These are phyloP conservation scores for Agapanthus africanus DNA, from an alignment of 106 monocot genomes.

Conservation along the genomic window DNA sequence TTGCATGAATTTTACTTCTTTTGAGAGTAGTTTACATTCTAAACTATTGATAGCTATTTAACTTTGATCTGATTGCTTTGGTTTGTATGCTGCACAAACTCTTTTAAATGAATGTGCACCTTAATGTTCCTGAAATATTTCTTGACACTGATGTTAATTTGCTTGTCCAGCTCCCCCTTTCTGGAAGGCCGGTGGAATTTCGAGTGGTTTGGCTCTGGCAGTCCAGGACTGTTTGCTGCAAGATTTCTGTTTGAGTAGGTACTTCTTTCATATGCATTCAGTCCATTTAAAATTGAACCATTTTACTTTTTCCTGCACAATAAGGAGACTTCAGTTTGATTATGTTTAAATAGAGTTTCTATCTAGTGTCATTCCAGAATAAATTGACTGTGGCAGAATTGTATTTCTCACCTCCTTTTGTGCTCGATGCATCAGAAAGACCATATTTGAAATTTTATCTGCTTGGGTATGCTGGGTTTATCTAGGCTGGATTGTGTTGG, in stretches of 20 bases:
- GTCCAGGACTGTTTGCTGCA: conserved; percentile 72
- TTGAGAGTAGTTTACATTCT: not conserved
- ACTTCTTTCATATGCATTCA: conserved; percentile 10
- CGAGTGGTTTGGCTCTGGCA: conserved; percentile 89
- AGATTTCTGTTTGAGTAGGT: conserved; percentile 88
- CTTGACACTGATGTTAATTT: not conserved
- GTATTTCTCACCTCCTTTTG: not conserved
- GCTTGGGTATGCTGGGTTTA: not conserved
- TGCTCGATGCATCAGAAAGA: not conserved
- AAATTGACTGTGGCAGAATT: not conserved
- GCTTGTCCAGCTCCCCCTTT: conserved; percentile 71
- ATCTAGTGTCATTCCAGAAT: not conserved
- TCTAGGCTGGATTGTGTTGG: not conserved
- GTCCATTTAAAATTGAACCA: too few species aligned
- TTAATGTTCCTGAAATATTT: not conserved
- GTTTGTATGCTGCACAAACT: not conserved
- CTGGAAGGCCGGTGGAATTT: conserved; percentile 96
- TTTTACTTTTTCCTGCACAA: not conserved
- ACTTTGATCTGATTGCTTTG: not conserved
- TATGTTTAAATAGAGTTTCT: not conserved
- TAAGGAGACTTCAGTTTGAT: not conserved
- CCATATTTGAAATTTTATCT: not conserved
- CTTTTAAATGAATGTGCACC: not conserved
- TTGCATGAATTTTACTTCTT: not conserved
- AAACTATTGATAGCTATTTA: not conserved